Evolutionary conservation across 306 rosid species (phyloP), one percentile per base, ranked within the genome.

Genomic region (Prunus dulcis): DNA sequence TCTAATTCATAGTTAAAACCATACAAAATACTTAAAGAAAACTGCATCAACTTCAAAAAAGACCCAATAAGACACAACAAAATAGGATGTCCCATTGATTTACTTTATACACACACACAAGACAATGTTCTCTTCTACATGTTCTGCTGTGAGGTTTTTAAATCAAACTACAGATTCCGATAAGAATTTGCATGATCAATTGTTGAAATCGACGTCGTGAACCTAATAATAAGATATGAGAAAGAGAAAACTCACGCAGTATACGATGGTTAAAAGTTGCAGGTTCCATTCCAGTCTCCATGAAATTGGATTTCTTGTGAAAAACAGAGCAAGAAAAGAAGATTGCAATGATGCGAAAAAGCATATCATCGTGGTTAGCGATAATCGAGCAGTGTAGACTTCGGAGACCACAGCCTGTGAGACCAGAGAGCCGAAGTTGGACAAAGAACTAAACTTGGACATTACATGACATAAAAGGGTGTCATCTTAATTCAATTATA

Each of bases 281-380:
- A 72, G 52, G 70, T 85, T 69, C 82, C 86, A 76, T 3, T 76
- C 84, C 56, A 79, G 69, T 80, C 51, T 79, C 84, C 86, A 82
- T 47, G 62, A 61, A 19, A 38, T 53, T n/a, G 64, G 77, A 81
- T 79, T 55, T 76, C 71, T 76, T 8, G 66, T 60, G 14, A 85
- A 62, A 72, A 79, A 52, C 12, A 79, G 58, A 46, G 80, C 86
- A 49, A 82, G 77, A 6, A 85, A 17, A n/a, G 66, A 70, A 18
- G 82, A 81, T 68, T 85, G 88, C 77, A 82, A 32, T 9, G 78
- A 41, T 0, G 80, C 86, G 6, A 76, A 85, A 58, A 79, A 79
- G 79, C 86, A 85, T 30, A 67, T 72, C 66, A 85, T 58, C 18
- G 75, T 62, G 50, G 69, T 79, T 5, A 82, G 50, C 3, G 62